Evolutionary conservation across 177 flowering plant species (phyloP).

Genomic region (Vitis hybrid): DNA sequence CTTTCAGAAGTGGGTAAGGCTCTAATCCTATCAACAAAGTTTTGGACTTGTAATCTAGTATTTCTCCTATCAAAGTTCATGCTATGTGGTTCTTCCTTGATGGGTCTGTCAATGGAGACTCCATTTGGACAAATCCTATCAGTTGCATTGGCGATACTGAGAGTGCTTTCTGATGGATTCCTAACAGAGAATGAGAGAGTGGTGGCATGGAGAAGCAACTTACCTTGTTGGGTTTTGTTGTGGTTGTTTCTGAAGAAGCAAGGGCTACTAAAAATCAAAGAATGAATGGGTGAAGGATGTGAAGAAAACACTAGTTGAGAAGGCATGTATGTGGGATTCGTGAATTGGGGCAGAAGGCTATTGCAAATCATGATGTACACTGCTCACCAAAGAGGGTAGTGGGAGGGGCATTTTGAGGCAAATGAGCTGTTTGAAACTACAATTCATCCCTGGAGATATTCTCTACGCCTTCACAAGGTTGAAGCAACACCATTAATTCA

Average conservation of each 20-base stretch:
- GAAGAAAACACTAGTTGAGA: conserved; percentile 12
- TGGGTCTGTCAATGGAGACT: conserved; percentile 4
- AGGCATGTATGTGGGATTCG: no score
- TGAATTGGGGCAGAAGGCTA: no score
- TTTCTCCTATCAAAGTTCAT: conserved; percentile 9
- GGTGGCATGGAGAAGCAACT: conserved; percentile 11
- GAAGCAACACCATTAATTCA: no score
- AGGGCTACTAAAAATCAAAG: conserved; percentile 2
- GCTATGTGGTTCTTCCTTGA: conserved; percentile 1
- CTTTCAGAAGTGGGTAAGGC: conserved; percentile 18
- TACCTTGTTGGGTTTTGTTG: conserved; percentile 14
- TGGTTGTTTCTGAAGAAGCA: not conserved
- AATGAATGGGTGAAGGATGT: conserved; percentile 7
- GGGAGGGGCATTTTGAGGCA: no score
- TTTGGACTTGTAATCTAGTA: conserved; percentile 13
- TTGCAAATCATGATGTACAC: no score
- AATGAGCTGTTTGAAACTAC: no score
- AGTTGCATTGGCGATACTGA: conserved; percentile 1
- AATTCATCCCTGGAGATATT: no score
- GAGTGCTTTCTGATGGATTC: conserved; percentile 5
- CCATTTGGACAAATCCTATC: conserved; percentile 7
- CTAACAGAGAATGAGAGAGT: conserved; percentile 10
- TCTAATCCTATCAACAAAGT: conserved; percentile 24
- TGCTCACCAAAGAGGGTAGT: no score
- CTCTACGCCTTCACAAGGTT: no score